phyloP scores from a whole-genome alignment of 2,329 filamentous ascomycete species.

The Coniochaeta pulveracea region DNA sequence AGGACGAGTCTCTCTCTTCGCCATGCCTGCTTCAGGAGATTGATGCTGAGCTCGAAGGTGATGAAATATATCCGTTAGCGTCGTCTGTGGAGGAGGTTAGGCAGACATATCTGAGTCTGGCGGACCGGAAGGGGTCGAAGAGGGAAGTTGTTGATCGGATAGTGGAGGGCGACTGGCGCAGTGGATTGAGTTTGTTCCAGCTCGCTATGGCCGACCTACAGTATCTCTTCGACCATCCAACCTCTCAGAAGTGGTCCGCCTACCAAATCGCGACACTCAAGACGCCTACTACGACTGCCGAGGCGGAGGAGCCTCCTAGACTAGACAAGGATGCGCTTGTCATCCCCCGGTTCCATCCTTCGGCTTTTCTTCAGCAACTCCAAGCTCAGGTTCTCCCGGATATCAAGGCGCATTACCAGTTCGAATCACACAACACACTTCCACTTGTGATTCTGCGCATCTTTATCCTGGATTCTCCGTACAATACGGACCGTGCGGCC shows the following conservation, averaged over 20 bases:
- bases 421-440: constrained; percentile 58
- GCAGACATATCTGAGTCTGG: constrained; percentile 50
- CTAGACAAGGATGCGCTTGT: constrained; percentile 33
- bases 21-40: constrained; percentile 46
- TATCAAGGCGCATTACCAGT: constrained; percentile 74
- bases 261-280: constrained; percentile 46
- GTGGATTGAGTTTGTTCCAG: constrained; percentile 54
- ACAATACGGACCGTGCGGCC: constrained; percentile 45
- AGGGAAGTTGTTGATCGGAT: constrained; percentile 53
- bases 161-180: constrained; percentile 56
- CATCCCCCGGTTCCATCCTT: constrained; percentile 66
- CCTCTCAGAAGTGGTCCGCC: constrained; percentile 52
- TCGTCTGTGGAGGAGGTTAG: constrained; percentile 54
- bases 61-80: constrained; percentile 59
- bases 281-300: constrained; percentile 21
- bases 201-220: constrained; percentile 59
- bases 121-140: constrained; percentile 47
- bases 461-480: constrained; percentile 71
- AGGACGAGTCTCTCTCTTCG: constrained; percentile 45
- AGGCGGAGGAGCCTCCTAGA: constrained; percentile 27
- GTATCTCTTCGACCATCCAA: constrained; percentile 53
- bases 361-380: constrained; percentile 67
- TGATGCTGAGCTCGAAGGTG: constrained; percentile 42
- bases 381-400: constrained; percentile 65
- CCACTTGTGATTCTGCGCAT: constrained; percentile 67